Evolutionary conservation across 371 early-diverging fungal species (phyloP), one percentile per base, ranked within the genome.

Genomic region (Syncephalastrum racemosum): DNA sequence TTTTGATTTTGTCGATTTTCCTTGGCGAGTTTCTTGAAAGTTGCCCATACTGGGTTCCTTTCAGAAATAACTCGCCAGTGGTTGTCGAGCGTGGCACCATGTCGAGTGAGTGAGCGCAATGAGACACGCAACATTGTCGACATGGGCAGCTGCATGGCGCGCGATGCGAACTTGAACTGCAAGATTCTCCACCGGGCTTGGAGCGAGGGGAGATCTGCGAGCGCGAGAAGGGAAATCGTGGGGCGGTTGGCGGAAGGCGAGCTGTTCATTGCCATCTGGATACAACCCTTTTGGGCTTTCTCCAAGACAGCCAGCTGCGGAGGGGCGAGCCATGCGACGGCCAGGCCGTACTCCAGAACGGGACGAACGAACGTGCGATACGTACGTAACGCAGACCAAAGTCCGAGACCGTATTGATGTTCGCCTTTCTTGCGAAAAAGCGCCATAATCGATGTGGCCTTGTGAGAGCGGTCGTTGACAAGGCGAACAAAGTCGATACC

Each of bases 271-370:
- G 46, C 46, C 18, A 46, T 18, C 46, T 15, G 18, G 46, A 46
- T 10, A 12, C 46, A 46, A 20, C 43, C 16, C 14, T 1, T 23
- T 43, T 53, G 43, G 1, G 53, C 16, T 40, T 31, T 23, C 24
- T 52, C 13, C 5, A 52, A n/a, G n/a, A 15, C 19, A 1, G 39
- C 39, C 8, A 15, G 44, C 4, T 40, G 15, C 7, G 20, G 13
- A 6, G 2, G 16, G 3, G 53, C 22, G 13, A 53, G 27, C 23
- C 18, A 16, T 13, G 27, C 56, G 31, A 56, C 56, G 56, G 60
- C 64, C 6, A 64, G 39, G 20, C 56, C 64, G n/a, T 56, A 47
- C 10, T 56, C 56, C 1, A 56, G 47, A 1, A 56, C 27, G 4
- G 48, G 48, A 16, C 56, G 46, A 24, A 56, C 48, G 14, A 56